Conservation (phyloP, 768 basidiomycete genomes). For the Collybia nuda region DNA sequence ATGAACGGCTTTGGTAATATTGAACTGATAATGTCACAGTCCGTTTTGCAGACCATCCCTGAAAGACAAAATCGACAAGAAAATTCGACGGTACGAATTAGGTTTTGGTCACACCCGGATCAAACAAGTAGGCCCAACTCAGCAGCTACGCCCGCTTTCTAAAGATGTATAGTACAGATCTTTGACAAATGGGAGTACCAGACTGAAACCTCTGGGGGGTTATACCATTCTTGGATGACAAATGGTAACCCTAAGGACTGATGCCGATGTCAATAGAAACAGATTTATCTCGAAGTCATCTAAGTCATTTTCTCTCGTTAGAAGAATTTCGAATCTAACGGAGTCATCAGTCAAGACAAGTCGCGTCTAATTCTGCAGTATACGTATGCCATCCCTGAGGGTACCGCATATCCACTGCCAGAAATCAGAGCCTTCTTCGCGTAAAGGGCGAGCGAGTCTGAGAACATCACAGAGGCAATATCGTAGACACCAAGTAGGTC, state of each 20-base stretch:
- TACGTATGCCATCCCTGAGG: too few species aligned
- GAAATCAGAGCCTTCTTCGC: too few species aligned
- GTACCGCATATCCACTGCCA: too few species aligned
- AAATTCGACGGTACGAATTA: background rate
- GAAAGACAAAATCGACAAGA: slow-evolving; percentile 7
- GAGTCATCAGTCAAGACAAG: too few species aligned
- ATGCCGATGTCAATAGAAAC: background rate
- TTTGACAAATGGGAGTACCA: background rate
- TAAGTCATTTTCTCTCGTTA: too few species aligned
- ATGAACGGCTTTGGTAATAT: background rate
- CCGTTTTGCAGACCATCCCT: slow-evolving; percentile 6
- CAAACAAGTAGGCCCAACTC: background rate
- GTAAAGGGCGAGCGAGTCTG: too few species aligned
- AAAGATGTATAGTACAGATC: background rate
- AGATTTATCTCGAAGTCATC: background rate
- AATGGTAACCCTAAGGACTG: background rate
- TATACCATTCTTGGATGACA: background rate
- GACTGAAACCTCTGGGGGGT: background rate
- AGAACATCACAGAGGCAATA: too few species aligned
- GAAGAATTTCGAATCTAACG: too few species aligned
- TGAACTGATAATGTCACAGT: background rate
- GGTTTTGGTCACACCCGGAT: too few species aligned
- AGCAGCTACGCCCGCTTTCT: background rate
- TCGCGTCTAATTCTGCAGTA: too few species aligned
- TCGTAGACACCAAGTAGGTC: too few species aligned